Conservation (phyloP, 257 asterid species). For the Mentha longifolia region DNA sequence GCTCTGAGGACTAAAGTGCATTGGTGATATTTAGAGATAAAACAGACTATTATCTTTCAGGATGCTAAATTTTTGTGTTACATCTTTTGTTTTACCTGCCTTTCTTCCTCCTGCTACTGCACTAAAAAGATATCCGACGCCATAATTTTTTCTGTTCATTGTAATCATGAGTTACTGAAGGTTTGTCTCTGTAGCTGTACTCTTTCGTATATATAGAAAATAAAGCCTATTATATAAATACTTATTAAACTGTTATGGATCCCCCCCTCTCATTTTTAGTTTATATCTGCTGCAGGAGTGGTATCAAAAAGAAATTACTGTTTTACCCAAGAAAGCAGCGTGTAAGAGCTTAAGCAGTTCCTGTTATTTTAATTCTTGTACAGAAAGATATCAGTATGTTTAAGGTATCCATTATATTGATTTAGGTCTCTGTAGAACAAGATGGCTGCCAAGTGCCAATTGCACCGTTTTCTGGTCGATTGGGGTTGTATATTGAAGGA, state of each 20-base stretch:
- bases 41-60: conserved; percentile 16
- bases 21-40: not conserved
- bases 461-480: conserved; percentile 77
- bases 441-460: conserved; percentile 86
- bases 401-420: conserved; percentile 34
- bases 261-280: conserved; percentile 32
- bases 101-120: conserved; percentile 2
- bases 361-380: conserved; percentile 22
- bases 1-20: conserved; percentile 24
- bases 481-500: conserved; percentile 90
- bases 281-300: conserved; percentile 60
- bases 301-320: conserved; percentile 59
- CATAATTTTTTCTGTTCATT: not conserved
- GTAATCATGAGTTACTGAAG: conserved; percentile 4
- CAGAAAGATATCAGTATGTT: conserved; percentile 18
- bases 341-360: conserved; percentile 55
- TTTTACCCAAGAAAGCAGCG: conserved; percentile 83
- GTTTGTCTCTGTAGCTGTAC: not conserved
- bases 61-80: conserved; percentile 27
- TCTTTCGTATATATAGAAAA: not conserved
- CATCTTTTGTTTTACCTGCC: conserved; percentile 15
- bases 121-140: not conserved
- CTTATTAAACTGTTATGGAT: conserved; percentile 25
- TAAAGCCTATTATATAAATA: not conserved
- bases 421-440: conserved; percentile 66